phyloP scores from a whole-genome alignment of 176 grass and related monocot genomes.

The Echinochloa phyllopogon region DNA sequence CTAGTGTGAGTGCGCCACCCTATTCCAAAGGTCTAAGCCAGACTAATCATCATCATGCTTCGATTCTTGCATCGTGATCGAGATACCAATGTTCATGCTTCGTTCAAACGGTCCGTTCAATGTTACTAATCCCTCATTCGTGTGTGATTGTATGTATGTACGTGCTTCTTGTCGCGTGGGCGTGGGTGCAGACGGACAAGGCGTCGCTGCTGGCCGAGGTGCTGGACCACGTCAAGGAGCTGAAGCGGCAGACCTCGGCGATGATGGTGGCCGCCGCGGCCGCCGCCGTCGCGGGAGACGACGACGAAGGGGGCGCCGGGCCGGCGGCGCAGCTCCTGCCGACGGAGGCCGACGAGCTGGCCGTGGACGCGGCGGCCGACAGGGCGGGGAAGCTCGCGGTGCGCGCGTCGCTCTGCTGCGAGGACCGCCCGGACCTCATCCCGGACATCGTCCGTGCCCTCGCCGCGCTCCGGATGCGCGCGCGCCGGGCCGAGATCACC shows the following conservation, averaged over 20 bases:
- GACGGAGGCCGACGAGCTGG: constrained; percentile 88
- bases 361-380: constrained; percentile 64
- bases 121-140: background rate
- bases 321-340: constrained; percentile 58
- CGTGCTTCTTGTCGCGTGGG: background rate
- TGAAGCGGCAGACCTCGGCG: constrained; percentile 89
- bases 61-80: background rate
- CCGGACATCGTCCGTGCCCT: constrained; percentile 84
- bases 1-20: constrained; percentile 28
- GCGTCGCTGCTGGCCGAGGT: constrained; percentile 96
- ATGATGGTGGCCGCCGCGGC: constrained; percentile 50
- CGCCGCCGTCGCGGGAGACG: background rate
- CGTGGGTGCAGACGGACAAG: constrained; percentile 77
- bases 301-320: background rate
- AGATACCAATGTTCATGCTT: background rate
- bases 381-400: constrained; percentile 64
- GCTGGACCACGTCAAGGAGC: constrained; percentile 94
- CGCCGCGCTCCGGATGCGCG: constrained; percentile 63
- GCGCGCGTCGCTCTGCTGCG: constrained; percentile 89
- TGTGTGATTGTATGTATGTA: constrained; percentile 24
- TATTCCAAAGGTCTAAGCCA: background rate
- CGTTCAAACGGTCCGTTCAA: background rate
- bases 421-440: constrained; percentile 89
- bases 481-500: constrained; percentile 81
- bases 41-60: constrained; percentile 22